Base-by-base conservation (phyloP, 495 filamentous ascomycete genomes). In the Aspergillus kassunensis region DNA sequence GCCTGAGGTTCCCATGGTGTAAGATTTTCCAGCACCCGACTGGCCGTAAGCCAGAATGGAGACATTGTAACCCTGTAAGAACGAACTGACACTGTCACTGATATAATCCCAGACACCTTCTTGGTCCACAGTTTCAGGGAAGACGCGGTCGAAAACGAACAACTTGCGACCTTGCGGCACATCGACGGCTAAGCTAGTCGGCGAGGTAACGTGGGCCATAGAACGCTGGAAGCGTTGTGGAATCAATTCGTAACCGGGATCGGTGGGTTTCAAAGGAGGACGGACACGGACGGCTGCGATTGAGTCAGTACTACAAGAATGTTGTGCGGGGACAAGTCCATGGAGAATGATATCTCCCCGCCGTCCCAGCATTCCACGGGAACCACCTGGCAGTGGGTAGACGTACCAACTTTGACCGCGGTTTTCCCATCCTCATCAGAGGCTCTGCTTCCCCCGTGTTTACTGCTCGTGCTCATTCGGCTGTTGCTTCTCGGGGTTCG, bases 21-120 rank as follows among this genome's bases (percentile, higher is more conserved):
- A 97, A 1, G 93, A 99, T 71, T 99, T 99, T 60, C 93, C 93
- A n/a, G 93, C 90, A 31, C 93, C 93, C n/a, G 93, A 99, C 74
- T 99, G 93, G 58, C 93, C 93, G 60, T 99, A 99, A 34, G 93
- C 93, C 55, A 99, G 79, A 41, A 99, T 82, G 11, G 93, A 99
- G 58, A 99, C 93, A 85, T 99, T 99, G 78, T 97, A 99, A 33
- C 93, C 93, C 65, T 96, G 89, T 7, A 95, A 67, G 67, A 99
- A 99, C 1, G 91, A 90, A 65, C 77, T 81, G 50, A 96, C 86
- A 63, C 90, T 95, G 54, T 97, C 95, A 57, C 80, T 81, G 29
- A 99, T 73, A 60, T 99, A 99, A 19, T 95, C 89, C 91, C 92
- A 99, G 33, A 99, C 71, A 40, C 91, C 91, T 56, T 91, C 89